These are phyloP conservation scores for Neonothopanus nambi DNA, from an alignment of 1,284 basidiomycete species.

Conservation along the genomic window DNA sequence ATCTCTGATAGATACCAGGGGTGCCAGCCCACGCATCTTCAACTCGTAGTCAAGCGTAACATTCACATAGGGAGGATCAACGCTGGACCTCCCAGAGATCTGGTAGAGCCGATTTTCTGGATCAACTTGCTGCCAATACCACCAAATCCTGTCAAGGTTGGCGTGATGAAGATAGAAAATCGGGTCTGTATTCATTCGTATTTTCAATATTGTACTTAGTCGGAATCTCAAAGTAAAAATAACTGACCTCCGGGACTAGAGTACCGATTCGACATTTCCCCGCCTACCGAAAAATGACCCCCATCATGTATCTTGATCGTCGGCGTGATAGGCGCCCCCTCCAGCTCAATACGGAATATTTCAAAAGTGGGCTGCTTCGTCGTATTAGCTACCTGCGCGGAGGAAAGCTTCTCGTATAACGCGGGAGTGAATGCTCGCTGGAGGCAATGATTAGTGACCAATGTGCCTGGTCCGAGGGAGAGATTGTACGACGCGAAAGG, in stretches of 20 bases:
- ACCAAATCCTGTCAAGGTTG: constrained; percentile 20
- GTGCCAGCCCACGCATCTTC: constrained; percentile 21
- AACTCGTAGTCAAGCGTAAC: constrained; percentile 25
- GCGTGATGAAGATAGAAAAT: constrained; percentile 19
- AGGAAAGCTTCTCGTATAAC: constrained; percentile 20
- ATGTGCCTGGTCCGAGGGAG: constrained; percentile 33
- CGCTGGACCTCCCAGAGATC: constrained; percentile 13
- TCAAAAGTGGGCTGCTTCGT: constrained; percentile 30
- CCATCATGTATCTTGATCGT: constrained; percentile 30
- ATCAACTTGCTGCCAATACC: constrained; percentile 15
- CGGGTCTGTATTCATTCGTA: too few relatives aligned
- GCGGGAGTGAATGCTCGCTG: constrained; percentile 30
- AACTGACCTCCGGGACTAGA: constrained; percentile 37
- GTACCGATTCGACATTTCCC: constrained; percentile 35
- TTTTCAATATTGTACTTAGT: too few relatives aligned
- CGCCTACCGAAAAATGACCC: constrained; percentile 35
- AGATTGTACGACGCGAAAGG: constrained; percentile 34
- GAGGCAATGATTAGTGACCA: constrained; percentile 32
- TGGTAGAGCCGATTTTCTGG: constrained; percentile 9
- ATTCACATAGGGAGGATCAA: not conserved
- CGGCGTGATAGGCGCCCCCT: constrained; percentile 25
- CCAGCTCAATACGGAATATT: constrained; percentile 33
- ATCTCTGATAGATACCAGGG: constrained; percentile 24
- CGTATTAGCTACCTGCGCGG: constrained; percentile 25
- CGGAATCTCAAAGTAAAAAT: too few relatives aligned